Evolutionary conservation across 164 flowering plant genomes (phyloP), one percentile per base, ranked within the genome.

Genomic region (Hamamelis virginiana): DNA sequence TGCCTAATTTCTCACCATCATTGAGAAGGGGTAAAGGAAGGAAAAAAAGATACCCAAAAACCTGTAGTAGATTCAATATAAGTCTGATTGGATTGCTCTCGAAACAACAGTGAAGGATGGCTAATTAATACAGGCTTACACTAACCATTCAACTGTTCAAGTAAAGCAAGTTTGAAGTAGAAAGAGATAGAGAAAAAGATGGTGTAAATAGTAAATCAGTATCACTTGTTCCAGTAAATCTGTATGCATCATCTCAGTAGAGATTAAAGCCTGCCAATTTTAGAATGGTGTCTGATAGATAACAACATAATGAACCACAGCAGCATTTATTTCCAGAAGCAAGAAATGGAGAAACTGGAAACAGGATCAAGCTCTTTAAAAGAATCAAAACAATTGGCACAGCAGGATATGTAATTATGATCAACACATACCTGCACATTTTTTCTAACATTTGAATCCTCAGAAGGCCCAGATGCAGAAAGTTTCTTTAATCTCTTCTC

Each of bases 401-500:
- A n/a, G n/a, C n/a, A n/a, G n/a, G n/a, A n/a, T n/a, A n/a, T n/a
- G n/a, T n/a, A 68, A 44, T 15, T 18, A 38, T 56, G 26, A 28
- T 33, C 57, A 41, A 8, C 21, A 55, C 16, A 59, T 78, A 94
- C 98, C 97, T 91, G 98, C 51, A 91, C 97, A 76, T 91, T 95
- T 84, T 91, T 92, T 67, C 93, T 76, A 59, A 92, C 80, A 77
- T 86, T 95, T 68, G 96, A 92, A 82, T 92, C 97, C 81, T 92
- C 97, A 50, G 93, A 86, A 64, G 87, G 87, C 64, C 91, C 99
- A 70, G 69, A 68, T 65, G 92, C 80, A 74, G 97, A 85, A 56
- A 95, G 86, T 62, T 73, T 86, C 70, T 81, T 85, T 58, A 95
- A 75, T 77, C 82, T 81, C 80, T 86, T 92, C 75, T 95, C 98